phyloP scores from a whole-genome alignment of 768 basidiomycete genomes.

The Podaxis sp. region DNA sequence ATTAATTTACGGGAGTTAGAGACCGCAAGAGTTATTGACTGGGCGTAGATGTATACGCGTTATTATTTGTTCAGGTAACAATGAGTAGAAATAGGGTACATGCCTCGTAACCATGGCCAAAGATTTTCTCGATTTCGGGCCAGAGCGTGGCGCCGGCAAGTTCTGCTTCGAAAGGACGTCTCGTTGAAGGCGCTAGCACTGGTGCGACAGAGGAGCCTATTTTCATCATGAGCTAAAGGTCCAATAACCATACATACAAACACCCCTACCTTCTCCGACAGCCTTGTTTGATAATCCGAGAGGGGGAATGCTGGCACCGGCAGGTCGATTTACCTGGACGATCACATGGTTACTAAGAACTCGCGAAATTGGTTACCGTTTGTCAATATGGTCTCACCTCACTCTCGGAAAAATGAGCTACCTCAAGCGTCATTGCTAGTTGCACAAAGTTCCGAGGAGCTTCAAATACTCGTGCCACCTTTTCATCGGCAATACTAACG shows the following conservation, averaged over 20 bases:
- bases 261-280: slow-evolving; percentile 53
- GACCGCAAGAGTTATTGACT: slow-evolving; percentile 79
- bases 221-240: not conserved
- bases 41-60: not conserved
- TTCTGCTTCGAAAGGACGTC: slow-evolving; percentile 87
- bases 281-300: slow-evolving; percentile 95
- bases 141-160: slow-evolving; percentile 84
- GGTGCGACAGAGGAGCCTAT: slow-evolving; percentile 18
- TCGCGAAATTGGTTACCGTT: not conserved
- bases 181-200: slow-evolving; percentile 24
- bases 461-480: slow-evolving; percentile 90
- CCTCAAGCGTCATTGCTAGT: slow-evolving; percentile 46
- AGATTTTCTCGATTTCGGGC: slow-evolving; percentile 96
- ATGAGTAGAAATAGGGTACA: slow-evolving; percentile 7
- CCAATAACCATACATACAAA: not conserved
- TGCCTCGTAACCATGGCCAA: slow-evolving; percentile 97
- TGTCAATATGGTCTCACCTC: slow-evolving; percentile 34
- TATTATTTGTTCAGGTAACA: not conserved
- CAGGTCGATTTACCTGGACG: slow-evolving; percentile 55
- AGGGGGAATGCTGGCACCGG: slow-evolving; percentile 87
- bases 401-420: slow-evolving; percentile 42
- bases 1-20: slow-evolving; percentile 67
- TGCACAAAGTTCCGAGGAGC: slow-evolving; percentile 80
- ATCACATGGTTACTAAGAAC: slow-evolving; percentile 3
- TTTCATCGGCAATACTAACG: slow-evolving; percentile 93